Conservation (phyloP, 768 basidiomycete species). For the Tricholoma sp. region DNA sequence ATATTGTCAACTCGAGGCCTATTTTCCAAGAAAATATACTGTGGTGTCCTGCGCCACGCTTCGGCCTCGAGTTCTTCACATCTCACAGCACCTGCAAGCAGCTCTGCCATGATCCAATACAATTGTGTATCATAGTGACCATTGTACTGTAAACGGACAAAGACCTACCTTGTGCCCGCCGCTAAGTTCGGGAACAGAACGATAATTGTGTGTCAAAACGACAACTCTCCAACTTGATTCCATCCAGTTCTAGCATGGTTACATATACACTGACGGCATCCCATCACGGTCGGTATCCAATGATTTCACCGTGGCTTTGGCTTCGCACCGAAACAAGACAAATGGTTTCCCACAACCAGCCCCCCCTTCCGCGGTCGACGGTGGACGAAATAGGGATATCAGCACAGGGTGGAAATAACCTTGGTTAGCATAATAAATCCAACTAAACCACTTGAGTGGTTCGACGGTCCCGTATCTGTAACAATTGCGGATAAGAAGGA, state of each 20-base stretch:
- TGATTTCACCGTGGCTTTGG: not conserved
- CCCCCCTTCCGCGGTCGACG: slow-evolving; percentile 4
- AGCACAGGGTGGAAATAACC: not conserved
- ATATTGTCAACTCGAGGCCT: not conserved
- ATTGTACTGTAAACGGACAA: not conserved
- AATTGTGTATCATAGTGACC: not conserved
- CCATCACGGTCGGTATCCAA: slow-evolving; percentile 1
- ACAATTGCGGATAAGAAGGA: not conserved
- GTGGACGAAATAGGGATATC: slow-evolving; percentile 2
- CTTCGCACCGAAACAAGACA: not conserved
- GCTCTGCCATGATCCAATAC: not conserved
- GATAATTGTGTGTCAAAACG: not conserved
- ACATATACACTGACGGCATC: not conserved
- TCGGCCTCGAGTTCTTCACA: not conserved
- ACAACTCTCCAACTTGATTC: slow-evolving; percentile 1
- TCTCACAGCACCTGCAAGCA: not conserved
- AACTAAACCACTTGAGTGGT: not conserved
- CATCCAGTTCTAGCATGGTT: slow-evolving; percentile 1
- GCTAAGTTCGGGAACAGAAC: not conserved
- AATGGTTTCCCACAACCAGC: slow-evolving; percentile 1
- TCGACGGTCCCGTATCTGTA: not conserved
- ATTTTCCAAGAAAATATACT: not conserved
- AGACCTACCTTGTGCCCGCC: not conserved
- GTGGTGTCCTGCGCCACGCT: not conserved
- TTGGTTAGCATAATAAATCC: not conserved